Evolutionary conservation across 2,329 filamentous ascomycete genomes (phyloP).

Genomic region (Colletotrichum magnum): DNA sequence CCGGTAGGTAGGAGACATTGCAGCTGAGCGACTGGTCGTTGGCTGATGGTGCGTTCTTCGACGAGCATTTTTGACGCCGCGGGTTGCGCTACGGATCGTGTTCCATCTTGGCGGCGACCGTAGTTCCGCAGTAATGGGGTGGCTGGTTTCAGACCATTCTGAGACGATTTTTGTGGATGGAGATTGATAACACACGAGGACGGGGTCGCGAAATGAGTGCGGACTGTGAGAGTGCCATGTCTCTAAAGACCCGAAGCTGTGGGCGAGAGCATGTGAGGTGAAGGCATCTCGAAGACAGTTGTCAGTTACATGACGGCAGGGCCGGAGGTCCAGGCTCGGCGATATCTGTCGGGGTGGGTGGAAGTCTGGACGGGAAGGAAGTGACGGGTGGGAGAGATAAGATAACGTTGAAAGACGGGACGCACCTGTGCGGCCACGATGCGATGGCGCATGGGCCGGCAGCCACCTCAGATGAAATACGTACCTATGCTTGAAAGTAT

Average conservation of each 20-base stretch:
- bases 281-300: background rate
- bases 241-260: too few relatives aligned
- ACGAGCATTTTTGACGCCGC: constrained; percentile 9
- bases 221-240: background rate
- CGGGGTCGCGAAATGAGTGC: background rate
- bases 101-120: constrained; percentile 9
- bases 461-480: background rate
- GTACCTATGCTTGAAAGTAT: background rate
- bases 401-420: constrained; percentile 22
- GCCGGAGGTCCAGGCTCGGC: background rate
- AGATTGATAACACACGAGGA: background rate
- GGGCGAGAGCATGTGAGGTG: background rate
- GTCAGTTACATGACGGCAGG: background rate
- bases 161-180: background rate
- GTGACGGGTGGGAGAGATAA: constrained; percentile 6
- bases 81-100: constrained; percentile 16
- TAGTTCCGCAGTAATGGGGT: constrained; percentile 1
- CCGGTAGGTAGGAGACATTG: background rate
- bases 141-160: constrained; percentile 15
- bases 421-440: constrained; percentile 22
- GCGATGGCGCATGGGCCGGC: constrained; percentile 16
- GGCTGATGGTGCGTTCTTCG: background rate
- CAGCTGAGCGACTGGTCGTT: background rate
- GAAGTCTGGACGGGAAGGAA: background rate
- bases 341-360: background rate